phyloP scores from a whole-genome alignment of 306 rosid genomes.

The Cyclanthera cordifolia region DNA sequence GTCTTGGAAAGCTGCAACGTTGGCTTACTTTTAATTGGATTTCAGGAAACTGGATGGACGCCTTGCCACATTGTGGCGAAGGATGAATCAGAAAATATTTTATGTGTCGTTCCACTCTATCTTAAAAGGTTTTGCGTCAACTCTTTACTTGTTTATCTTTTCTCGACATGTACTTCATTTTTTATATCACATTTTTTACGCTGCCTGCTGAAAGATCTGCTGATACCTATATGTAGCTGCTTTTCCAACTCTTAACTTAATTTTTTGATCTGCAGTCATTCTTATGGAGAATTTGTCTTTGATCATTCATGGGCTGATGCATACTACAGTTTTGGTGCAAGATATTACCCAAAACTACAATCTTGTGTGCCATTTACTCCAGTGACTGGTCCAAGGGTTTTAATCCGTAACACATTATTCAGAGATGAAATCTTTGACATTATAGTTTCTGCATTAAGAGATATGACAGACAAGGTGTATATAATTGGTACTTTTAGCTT shows the following conservation, averaged over 20 bases:
- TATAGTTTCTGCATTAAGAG: conserved; percentile 53
- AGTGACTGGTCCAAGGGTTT: conserved; percentile 83
- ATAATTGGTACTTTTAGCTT: background rate
- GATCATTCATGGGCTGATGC: conserved; percentile 99
- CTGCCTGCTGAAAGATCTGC: background rate
- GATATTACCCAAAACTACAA: conserved; percentile 82
- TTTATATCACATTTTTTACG: background rate
- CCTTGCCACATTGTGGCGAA: conserved; percentile 65
- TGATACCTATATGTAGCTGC: background rate
- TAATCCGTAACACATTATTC: conserved; percentile 46
- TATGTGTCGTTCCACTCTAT: conserved; percentile 82
- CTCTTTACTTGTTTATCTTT: background rate
- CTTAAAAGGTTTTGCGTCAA: conserved; percentile 48
- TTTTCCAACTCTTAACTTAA: conserved; percentile 1
- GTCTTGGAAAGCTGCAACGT: background rate
- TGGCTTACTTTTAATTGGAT: conserved; percentile 8
- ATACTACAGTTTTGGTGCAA: conserved; percentile 50
- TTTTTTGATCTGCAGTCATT: conserved; percentile 48
- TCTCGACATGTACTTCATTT: too few species aligned
- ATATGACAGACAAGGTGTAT: conserved; percentile 52
- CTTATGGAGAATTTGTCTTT: conserved; percentile 91
- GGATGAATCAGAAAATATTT: conserved; percentile 30
- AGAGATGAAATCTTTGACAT: conserved; percentile 56
- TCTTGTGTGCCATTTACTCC: conserved; percentile 93
- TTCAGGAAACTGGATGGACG: conserved; percentile 75